A percentile compares a stretch with the other conserved stretches of the same genome.
Conservation (phyloP, 495 filamentous ascomycete species). For the Penicillium daleae region DNA sequence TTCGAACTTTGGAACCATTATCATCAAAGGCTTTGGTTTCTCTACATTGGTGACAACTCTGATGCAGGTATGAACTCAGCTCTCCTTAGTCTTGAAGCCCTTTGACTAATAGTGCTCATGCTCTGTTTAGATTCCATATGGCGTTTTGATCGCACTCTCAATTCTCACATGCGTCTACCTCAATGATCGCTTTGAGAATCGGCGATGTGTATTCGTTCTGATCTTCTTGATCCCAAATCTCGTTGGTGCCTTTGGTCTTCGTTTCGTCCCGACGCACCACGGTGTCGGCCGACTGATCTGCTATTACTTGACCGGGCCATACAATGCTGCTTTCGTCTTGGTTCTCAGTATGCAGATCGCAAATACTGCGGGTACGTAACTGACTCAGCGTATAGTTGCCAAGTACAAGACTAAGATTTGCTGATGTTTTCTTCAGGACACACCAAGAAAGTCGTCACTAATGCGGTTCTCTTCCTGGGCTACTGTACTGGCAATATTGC, state of each 20-base stretch:
- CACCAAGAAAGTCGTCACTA: conserved; percentile 66
- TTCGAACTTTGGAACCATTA: conserved; percentile 62
- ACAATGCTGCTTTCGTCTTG: conserved; percentile 64
- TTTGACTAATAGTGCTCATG: conserved; percentile 14
- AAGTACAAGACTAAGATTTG: not conserved
- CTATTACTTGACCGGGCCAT: conserved; percentile 62
- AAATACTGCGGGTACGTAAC: conserved; percentile 51
- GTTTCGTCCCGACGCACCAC: conserved; percentile 51
- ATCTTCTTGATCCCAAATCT: conserved; percentile 60
- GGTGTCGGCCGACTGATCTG: conserved; percentile 56
- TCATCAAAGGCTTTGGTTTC: conserved; percentile 66
- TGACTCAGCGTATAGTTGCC: not conserved
- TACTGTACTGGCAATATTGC: conserved; percentile 59
- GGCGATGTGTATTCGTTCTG: conserved; percentile 58
- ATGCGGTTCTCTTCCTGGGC: conserved; percentile 59
- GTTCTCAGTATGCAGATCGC: conserved; percentile 61
- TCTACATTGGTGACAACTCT: conserved; percentile 53
- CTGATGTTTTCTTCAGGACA: conserved; percentile 41
- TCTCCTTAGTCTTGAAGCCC: too few relatives aligned
- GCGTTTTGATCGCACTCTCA: conserved; percentile 58
- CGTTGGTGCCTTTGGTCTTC: conserved; percentile 57
- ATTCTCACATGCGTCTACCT: conserved; percentile 60
- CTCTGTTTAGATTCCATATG: conserved; percentile 57
- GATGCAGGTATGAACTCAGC: conserved; percentile 41
- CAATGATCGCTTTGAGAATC: conserved; percentile 60